A percentile compares a stretch with the other conserved stretches of the same genome.
Evolutionary conservation across 305 asterid genomes (phyloP).

Genomic region (Fraxinus dipetala): DNA sequence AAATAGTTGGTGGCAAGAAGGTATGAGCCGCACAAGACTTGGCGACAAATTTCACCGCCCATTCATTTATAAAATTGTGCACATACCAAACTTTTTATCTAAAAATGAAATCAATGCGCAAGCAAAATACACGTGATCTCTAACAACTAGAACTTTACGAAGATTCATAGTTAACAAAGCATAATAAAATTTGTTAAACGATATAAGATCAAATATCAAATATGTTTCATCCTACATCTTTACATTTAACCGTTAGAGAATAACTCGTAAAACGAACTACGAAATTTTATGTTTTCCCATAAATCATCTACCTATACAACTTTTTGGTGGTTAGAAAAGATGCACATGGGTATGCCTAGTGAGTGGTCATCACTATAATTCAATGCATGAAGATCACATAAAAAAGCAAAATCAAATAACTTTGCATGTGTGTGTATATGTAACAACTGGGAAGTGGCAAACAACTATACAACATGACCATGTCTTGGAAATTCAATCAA

Average conservation of each 20-base stretch:
- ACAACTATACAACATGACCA: conserved; percentile 1
- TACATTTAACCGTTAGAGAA: background rate
- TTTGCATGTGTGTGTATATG: background rate
- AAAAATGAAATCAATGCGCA: background rate
- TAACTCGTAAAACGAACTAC: background rate
- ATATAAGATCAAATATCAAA: background rate
- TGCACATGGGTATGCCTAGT: conserved; percentile 4
- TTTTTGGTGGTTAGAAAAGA: background rate
- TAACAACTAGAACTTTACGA: background rate
- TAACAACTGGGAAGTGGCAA: background rate
- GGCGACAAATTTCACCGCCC: background rate
- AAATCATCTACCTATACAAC: background rate
- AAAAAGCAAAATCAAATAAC: background rate
- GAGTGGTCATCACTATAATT: background rate
- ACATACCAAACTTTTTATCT: no score
- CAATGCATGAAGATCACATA: background rate
- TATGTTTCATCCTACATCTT: background rate
- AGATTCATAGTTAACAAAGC: background rate
- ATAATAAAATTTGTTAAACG: background rate
- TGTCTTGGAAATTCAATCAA: background rate
- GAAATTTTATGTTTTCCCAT: background rate
- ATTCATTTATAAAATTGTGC: background rate
- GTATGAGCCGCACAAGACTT: background rate
- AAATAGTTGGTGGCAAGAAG: no score
- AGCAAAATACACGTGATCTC: background rate